Evolutionary conservation across 768 basidiomycete species (phyloP).

Genomic region (Lentinula sp.): DNA sequence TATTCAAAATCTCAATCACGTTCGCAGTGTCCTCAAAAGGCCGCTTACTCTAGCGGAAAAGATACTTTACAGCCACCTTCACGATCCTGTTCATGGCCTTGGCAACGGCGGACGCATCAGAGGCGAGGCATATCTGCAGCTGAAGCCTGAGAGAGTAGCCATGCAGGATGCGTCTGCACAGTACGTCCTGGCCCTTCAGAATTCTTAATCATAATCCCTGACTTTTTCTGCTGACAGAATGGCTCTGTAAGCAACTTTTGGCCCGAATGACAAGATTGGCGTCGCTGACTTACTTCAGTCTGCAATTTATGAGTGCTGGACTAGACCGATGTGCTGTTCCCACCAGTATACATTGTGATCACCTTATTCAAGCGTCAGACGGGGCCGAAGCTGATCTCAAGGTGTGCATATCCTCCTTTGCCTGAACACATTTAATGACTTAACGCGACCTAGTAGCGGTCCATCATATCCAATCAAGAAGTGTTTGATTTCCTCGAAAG

Average conservation of each 20-base stretch:
- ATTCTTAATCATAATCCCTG: slow-evolving; percentile 4
- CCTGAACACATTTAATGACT: background rate
- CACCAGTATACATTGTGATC: slow-evolving; percentile 94
- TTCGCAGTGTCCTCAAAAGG: slow-evolving; percentile 63
- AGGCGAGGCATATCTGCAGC: slow-evolving; percentile 86
- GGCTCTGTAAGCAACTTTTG: slow-evolving; percentile 55
- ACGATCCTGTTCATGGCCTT: slow-evolving; percentile 70
- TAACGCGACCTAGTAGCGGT: slow-evolving; percentile 41
- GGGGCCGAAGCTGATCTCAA: slow-evolving; percentile 85
- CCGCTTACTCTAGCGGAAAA: slow-evolving; percentile 97
- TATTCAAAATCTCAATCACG: slow-evolving; percentile 61
- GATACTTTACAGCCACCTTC: slow-evolving; percentile 90
- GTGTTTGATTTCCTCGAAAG: slow-evolving; percentile 97
- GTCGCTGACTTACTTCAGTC: slow-evolving; percentile 29
- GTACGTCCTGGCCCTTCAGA: slow-evolving; percentile 37
- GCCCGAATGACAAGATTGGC: background rate
- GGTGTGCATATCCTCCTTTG: slow-evolving; percentile 29
- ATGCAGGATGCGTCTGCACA: slow-evolving; percentile 95
- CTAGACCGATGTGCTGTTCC: slow-evolving; percentile 80
- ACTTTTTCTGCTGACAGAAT: slow-evolving; percentile 41
- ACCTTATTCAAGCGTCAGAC: slow-evolving; percentile 90
- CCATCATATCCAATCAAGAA: slow-evolving; percentile 86
- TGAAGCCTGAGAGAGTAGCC: slow-evolving; percentile 89
- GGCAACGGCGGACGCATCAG: slow-evolving; percentile 62
- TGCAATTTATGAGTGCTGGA: slow-evolving; percentile 98